Conservation (phyloP, 2,329 filamentous ascomycete species). For the Sclerotinia subarctica region DNA sequence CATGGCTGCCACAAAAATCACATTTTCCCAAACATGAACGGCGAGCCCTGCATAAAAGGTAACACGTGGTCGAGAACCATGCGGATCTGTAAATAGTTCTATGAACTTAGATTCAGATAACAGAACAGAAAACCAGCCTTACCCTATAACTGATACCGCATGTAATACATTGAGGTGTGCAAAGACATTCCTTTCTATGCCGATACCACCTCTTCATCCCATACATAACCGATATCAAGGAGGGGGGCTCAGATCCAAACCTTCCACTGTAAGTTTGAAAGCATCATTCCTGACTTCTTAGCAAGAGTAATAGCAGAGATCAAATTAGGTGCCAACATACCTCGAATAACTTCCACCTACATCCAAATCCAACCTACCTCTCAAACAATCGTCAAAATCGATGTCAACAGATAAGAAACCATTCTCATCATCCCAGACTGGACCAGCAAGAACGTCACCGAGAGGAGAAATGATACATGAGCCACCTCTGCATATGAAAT, state of each 20-base stretch:
- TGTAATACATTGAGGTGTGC: neutral
- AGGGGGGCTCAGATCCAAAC: constrained; percentile 55
- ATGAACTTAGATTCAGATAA: neutral
- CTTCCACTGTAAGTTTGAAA: constrained; percentile 58
- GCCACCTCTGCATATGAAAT: constrained; percentile 64
- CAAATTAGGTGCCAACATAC: constrained; percentile 43
- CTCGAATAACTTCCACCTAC: constrained; percentile 82
- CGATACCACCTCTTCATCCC: neutral
- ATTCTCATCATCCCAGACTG: constrained; percentile 75
- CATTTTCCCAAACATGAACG: neutral
- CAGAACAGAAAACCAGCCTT: neutral
- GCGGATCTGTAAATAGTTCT: neutral
- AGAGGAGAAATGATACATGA: constrained; percentile 77
- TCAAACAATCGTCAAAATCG: constrained; percentile 83
- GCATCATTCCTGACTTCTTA: constrained; percentile 51
- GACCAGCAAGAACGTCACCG: constrained; percentile 75
- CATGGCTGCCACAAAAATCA: neutral
- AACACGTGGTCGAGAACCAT: neutral
- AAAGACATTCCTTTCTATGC: neutral
- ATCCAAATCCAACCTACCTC: constrained; percentile 79
- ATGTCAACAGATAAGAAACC: constrained; percentile 68
- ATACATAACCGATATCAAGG: neutral
- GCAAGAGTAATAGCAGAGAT: constrained; percentile 6
- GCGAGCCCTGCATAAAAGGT: neutral
- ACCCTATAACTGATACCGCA: neutral